phyloP scores from a whole-genome alignment of 179 eudicot genomes.

The Amaranthus tricolor region DNA sequence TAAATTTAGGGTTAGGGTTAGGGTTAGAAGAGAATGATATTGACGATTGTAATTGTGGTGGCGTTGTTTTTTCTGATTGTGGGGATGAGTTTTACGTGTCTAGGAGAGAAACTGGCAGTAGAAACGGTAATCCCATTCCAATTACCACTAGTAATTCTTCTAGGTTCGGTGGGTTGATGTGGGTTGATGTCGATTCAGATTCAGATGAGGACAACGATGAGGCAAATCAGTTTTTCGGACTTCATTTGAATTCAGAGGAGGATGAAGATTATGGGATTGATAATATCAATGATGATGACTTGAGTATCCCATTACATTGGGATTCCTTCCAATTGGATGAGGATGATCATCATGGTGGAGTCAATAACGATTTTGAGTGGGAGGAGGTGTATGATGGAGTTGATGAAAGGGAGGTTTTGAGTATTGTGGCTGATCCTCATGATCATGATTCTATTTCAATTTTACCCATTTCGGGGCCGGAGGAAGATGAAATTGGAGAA shows the following conservation, averaged over 20 bases:
- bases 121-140: background rate
- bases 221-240: conserved; percentile 19
- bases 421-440: conserved; percentile 38
- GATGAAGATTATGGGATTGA: conserved; percentile 34
- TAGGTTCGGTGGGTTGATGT: conserved; percentile 25
- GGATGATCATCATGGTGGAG: conserved; percentile 36
- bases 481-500: conserved; percentile 30
- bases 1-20: conserved; percentile 56
- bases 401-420: conserved; percentile 48
- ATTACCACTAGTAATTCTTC: background rate
- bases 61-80: conserved; percentile 40
- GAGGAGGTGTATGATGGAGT: conserved; percentile 59
- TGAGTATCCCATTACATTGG: conserved; percentile 45
- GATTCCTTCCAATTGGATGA: conserved; percentile 47
- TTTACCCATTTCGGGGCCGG: conserved; percentile 23
- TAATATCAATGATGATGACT: conserved; percentile 28
- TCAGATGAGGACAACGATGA: conserved; percentile 33
- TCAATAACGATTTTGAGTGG: conserved; percentile 60
- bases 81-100: conserved; percentile 45
- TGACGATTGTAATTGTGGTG: conserved; percentile 33
- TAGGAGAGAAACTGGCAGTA: conserved; percentile 28
- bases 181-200: conserved; percentile 32
- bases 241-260: conserved; percentile 28
- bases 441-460: conserved; percentile 39
- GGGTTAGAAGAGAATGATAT: conserved; percentile 9